Conservation (phyloP, 768 basidiomycete genomes). For the Lanmaoa rubissima region DNA sequence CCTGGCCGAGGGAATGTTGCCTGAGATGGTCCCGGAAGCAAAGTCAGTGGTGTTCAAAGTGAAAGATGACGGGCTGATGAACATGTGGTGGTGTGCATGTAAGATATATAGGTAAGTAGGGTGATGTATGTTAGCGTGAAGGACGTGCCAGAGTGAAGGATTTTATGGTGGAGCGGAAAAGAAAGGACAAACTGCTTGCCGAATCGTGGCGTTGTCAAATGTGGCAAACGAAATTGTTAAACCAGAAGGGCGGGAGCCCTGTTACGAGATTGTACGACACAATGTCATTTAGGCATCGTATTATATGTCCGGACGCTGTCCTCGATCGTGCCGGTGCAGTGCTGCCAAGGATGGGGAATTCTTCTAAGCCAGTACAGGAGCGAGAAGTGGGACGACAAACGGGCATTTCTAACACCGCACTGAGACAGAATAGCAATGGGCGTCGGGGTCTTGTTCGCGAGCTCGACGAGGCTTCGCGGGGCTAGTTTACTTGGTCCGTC, state of each 20-base stretch:
- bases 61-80: constrained; percentile 21
- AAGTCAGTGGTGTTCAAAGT: constrained; percentile 15
- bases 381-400: constrained; percentile 1
- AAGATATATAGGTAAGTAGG: constrained; percentile 18
- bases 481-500: background rate
- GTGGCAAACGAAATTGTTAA: background rate
- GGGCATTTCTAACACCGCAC: constrained; percentile 18
- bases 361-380: constrained; percentile 1
- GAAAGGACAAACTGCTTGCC: constrained; percentile 15
- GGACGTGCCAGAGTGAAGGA: constrained; percentile 19
- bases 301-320: constrained; percentile 6
- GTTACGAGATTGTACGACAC: constrained; percentile 20
- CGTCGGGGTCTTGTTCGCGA: constrained; percentile 6
- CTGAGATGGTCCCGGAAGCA: constrained; percentile 8
- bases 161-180: constrained; percentile 8
- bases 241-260: background rate
- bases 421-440: background rate
- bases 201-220: constrained; percentile 3
- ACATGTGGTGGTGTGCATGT: constrained; percentile 32
- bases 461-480: background rate
- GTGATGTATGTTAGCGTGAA: constrained; percentile 21
- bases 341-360: constrained; percentile 1
- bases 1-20: constrained; percentile 5
- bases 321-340: constrained; percentile 11
- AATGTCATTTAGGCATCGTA: constrained; percentile 1